Conservation (phyloP, 2,329 filamentous ascomycete genomes). For the Venturia asperata region DNA sequence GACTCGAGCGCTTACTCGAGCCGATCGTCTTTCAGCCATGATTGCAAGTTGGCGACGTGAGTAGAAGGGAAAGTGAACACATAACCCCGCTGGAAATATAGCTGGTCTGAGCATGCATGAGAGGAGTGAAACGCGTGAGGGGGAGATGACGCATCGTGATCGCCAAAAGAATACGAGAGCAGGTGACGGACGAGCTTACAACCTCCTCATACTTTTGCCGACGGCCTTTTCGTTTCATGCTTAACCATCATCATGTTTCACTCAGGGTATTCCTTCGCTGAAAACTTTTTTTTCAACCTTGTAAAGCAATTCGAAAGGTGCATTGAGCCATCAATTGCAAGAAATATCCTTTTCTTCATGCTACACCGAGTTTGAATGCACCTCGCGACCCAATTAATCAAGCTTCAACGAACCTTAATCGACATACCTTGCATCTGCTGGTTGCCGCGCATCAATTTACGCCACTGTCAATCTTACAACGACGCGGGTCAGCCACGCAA, state of each 20-base stretch:
- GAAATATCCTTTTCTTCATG: no score
- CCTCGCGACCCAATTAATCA: no score
- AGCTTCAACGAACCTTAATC: no score
- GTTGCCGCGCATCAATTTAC: no score
- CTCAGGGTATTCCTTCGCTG: not conserved
- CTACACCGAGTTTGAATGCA: no score
- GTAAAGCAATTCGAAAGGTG: no score
- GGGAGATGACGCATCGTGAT: not conserved
- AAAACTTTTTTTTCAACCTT: no score
- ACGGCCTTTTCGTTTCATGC: not conserved
- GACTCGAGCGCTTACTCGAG: slow-evolving; percentile 5
- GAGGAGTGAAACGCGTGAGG: not conserved
- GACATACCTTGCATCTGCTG: no score
- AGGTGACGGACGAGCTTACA: not conserved
- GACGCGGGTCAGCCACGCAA: no score
- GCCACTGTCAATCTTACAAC: no score
- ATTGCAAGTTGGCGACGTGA: not conserved
- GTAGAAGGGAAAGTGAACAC: not conserved
- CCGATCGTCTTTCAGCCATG: slow-evolving; percentile 5
- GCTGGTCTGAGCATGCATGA: not conserved
- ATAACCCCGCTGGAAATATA: not conserved
- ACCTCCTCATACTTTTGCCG: not conserved
- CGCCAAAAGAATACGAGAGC: slow-evolving; percentile 2
- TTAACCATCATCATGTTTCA: not conserved
- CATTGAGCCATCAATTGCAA: no score